A percentile compares a stretch with the other conserved stretches of the same genome.
These are phyloP conservation scores for Termitomyces sp. DNA, from an alignment of 768 basidiomycete genomes.

Conservation along the genomic window DNA sequence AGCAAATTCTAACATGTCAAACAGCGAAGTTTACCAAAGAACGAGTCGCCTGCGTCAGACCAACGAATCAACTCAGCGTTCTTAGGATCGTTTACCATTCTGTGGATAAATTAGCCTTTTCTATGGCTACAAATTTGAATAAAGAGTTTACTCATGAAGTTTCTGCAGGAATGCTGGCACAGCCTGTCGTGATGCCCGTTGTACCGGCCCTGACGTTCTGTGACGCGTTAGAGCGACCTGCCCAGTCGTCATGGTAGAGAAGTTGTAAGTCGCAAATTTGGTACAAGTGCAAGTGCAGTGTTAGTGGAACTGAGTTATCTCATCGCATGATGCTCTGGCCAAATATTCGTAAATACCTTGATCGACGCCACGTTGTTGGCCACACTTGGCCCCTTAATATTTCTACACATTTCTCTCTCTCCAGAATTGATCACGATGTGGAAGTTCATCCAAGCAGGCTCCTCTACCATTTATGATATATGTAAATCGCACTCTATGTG, in stretches of 20 bases:
- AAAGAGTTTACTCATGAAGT: constrained; percentile 72
- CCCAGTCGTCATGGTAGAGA: constrained; percentile 27
- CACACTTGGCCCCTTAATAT: neutral
- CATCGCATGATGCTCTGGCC: constrained; percentile 10
- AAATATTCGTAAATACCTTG: constrained; percentile 9
- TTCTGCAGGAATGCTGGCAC: constrained; percentile 89
- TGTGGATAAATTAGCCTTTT: constrained; percentile 26
- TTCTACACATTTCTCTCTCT: no score
- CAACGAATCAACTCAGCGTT: constrained; percentile 87
- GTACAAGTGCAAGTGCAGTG: neutral
- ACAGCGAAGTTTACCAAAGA: constrained; percentile 60
- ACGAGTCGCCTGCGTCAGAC: constrained; percentile 89
- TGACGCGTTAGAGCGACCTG: constrained; percentile 22
- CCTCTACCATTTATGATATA: no score
- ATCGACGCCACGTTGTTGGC: constrained; percentile 1
- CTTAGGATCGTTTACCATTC: constrained; percentile 87
- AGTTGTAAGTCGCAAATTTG: neutral
- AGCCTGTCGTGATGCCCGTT: constrained; percentile 34
- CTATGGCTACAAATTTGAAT: neutral
- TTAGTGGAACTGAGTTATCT: constrained; percentile 10
- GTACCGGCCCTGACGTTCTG: constrained; percentile 27
- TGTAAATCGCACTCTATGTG: neutral
- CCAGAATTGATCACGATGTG: no score
- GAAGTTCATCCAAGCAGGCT: no score
- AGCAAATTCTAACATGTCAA: neutral